These are phyloP conservation scores for Aristolochia californica DNA, from an alignment of 164 flowering plant species.

Conservation along the genomic window DNA sequence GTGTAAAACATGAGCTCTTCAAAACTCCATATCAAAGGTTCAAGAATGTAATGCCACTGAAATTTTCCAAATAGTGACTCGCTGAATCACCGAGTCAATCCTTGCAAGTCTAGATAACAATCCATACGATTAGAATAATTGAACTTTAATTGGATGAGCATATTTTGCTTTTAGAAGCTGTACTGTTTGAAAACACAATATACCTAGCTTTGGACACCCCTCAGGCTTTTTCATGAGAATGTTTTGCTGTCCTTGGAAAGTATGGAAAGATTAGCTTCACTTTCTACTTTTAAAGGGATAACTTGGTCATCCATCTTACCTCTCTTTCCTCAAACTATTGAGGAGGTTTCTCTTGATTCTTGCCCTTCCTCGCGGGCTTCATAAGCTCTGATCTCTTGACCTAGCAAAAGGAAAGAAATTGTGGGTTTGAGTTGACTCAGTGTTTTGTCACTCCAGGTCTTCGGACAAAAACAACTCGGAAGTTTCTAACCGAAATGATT, in stretches of 20 bases:
- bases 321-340: not conserved
- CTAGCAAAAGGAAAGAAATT: not conserved
- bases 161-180: not conserved
- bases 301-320: conserved; percentile 19
- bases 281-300: conserved; percentile 16
- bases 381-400: not conserved
- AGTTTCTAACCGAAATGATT: not conserved
- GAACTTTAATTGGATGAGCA: not conserved
- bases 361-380: not conserved
- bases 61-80: not conserved
- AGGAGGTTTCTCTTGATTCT: not conserved
- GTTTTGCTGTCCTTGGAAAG: conserved; percentile 18
- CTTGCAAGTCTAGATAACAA: not conserved
- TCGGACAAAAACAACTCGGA: not conserved
- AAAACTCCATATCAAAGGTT: not conserved
- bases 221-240: conserved; percentile 11
- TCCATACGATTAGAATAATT: not conserved
- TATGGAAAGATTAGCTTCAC: conserved; percentile 8
- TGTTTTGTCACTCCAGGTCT: not conserved
- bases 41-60: not conserved
- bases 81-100: not conserved
- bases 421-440: not conserved
- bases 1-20: not conserved
- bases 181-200: conserved; percentile 3
- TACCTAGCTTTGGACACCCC: conserved; percentile 15